Conservation (phyloP, 129 eudicot species). For the sunflower (Helianthus annuus) region DNA sequence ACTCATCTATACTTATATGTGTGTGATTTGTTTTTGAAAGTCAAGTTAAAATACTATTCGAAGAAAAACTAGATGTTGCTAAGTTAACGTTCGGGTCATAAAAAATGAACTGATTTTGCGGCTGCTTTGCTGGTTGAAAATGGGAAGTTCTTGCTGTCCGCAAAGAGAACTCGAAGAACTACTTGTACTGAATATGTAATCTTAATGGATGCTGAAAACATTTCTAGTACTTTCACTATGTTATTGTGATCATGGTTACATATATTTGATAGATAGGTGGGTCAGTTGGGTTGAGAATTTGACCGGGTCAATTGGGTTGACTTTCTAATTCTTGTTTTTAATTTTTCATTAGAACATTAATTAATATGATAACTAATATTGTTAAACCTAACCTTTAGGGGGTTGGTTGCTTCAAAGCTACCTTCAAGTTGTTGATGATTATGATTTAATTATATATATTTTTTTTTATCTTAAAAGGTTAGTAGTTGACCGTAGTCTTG, state of each 20-base stretch:
- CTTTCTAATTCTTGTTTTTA: neutral
- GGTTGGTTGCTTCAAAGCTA: neutral
- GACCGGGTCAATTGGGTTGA: neutral
- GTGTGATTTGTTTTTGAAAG: neutral
- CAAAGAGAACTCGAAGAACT: slow-evolving; percentile 85
- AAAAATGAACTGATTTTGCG: slow-evolving; percentile 30
- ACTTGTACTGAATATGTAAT: slow-evolving; percentile 89
- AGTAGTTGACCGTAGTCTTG: neutral
- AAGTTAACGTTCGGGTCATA: neutral
- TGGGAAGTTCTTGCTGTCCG: slow-evolving; percentile 88
- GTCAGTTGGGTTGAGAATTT: neutral
- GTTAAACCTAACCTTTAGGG: neutral
- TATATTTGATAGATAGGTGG: neutral
- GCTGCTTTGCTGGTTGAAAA: slow-evolving; percentile 87
- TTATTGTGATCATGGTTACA: neutral
- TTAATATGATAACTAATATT: neutral
- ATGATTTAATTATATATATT: neutral
- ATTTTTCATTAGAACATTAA: neutral
- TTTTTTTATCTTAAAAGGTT: neutral
- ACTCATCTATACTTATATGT: too few relatives aligned
- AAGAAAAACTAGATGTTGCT: too few relatives aligned
- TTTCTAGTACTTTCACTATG: slow-evolving; percentile 36
- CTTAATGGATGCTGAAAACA: slow-evolving; percentile 88
- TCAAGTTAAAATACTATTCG: neutral
- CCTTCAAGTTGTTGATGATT: neutral